These are phyloP conservation scores for Silene uniflora DNA, from an alignment of 148 eudicot genomes.

Conservation along the genomic window DNA sequence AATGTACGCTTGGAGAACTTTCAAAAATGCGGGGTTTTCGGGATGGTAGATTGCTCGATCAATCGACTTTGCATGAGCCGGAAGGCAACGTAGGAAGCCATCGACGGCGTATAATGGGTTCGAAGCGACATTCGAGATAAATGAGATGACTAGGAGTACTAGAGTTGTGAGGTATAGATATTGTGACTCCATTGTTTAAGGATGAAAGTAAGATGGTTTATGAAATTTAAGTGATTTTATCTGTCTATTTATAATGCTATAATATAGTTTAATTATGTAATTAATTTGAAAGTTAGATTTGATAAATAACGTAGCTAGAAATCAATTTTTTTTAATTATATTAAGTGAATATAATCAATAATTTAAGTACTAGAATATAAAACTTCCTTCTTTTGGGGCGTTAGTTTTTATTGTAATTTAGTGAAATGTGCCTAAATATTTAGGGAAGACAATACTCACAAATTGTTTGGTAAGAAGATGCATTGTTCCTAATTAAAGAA, in stretches of 20 bases:
- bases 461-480: too few species aligned
- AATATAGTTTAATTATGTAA: background rate
- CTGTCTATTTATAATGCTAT: background rate
- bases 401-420: too few species aligned
- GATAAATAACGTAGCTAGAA: background rate
- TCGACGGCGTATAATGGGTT: background rate
- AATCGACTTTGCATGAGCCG: slow-evolving; percentile 5
- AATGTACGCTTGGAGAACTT: slow-evolving; percentile 22
- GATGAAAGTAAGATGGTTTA: background rate
- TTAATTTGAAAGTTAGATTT: background rate
- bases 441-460: too few species aligned
- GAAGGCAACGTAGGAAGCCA: slow-evolving; percentile 16
- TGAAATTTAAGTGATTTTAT: background rate
- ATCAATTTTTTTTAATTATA: background rate
- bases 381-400: too few species aligned
- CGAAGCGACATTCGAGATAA: slow-evolving; percentile 16
- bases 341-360: background rate
- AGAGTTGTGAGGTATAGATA: background rate
- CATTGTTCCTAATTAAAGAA: too few species aligned
- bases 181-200: slow-evolving; percentile 1
- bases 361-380: too few species aligned
- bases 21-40: background rate
- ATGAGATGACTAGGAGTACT: slow-evolving; percentile 7
- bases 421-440: too few species aligned
- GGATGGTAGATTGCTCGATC: slow-evolving; percentile 9